Base-by-base conservation (phyloP, 1,139 yeast genomes). In the Taphrina flavorubra region DNA sequence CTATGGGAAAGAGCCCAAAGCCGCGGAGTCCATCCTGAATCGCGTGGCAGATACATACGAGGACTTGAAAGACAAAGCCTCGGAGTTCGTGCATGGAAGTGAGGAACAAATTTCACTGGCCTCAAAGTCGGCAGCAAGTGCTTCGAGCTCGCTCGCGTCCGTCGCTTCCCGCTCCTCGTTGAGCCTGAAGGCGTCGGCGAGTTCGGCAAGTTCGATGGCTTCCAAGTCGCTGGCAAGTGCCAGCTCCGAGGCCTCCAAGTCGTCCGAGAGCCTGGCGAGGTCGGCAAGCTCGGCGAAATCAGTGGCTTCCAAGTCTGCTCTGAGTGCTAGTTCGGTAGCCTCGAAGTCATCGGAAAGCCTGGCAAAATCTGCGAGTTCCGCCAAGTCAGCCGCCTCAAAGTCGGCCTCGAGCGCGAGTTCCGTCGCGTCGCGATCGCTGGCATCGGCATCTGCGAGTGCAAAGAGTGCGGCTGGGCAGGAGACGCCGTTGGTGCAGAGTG, bases 61-160 rank as follows among this genome's bases (percentile, higher is more conserved):
- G 13, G 51, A 51, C 11, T 8, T 51, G 31, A 61, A 61, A 37
- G 65, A 61, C 34, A 51, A 40, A 25, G 58, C 57, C 11, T 58
- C 25, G 8, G 59, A 61, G 5, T 39, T 55, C 37, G 55, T 63
- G 13, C 59, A 49, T 20, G 61, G 67, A 16, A 37, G 46, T 37
- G 47, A 63, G 34, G 67, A 53, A 55, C 53, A 58, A n/a, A 44
- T 58, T 20, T 44, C 51, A 5, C 8, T 20, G 11, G 62, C 62
- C 7, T 66, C 67, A 36, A 63, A 46, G 47, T 63, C 65, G 51
- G 59, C 65, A n/a, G 36, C 49, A 13, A 66, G 67, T 42, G 61
- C 60, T 14, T 64, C 61, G 36, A 66, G 63, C 51, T 64, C 61
- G 6, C 62, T 57, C 16, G 58, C 69, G 10, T 51, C 62, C 4